These are phyloP conservation scores for Annona squamosa DNA, from an alignment of 164 flowering plant genomes.

Conservation along the genomic window DNA sequence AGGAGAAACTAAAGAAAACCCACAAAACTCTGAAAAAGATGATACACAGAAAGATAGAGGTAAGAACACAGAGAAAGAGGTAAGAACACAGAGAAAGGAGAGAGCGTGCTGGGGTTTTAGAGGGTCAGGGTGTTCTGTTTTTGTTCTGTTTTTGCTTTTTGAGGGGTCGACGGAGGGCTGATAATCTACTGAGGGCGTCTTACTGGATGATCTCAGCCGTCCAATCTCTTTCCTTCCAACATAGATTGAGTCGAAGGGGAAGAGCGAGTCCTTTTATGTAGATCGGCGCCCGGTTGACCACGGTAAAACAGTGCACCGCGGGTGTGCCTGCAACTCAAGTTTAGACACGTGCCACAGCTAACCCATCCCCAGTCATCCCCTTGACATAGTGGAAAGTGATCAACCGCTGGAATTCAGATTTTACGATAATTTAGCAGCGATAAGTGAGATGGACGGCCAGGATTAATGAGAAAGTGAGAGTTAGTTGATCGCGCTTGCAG, in stretches of 20 bases:
- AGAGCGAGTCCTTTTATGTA: not conserved
- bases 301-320: not conserved
- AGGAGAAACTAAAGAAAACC: not conserved
- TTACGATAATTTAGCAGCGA: too few species aligned
- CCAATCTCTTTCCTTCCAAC: not conserved
- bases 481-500: not conserved
- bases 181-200: not conserved
- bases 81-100: not conserved
- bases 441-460: not conserved
- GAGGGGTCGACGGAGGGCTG: not conserved
- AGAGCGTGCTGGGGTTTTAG: not conserved
- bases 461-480: not conserved
- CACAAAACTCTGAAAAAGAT: not conserved
- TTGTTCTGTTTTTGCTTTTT: not conserved
- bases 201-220: not conserved
- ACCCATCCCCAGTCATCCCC: too few species aligned
- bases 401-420: too few species aligned
- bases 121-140: not conserved
- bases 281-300: not conserved
- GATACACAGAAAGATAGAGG: not conserved
- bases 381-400: too few species aligned
- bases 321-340: not conserved
- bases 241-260: not conserved
- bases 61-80: not conserved
- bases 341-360: not conserved